Percentiles rank a stretch among this genome's conserved stretches.
These are phyloP conservation scores for Pseudogymnoascus pannorum DNA, from an alignment of 2,329 filamentous ascomycete species.

Conservation along the genomic window DNA sequence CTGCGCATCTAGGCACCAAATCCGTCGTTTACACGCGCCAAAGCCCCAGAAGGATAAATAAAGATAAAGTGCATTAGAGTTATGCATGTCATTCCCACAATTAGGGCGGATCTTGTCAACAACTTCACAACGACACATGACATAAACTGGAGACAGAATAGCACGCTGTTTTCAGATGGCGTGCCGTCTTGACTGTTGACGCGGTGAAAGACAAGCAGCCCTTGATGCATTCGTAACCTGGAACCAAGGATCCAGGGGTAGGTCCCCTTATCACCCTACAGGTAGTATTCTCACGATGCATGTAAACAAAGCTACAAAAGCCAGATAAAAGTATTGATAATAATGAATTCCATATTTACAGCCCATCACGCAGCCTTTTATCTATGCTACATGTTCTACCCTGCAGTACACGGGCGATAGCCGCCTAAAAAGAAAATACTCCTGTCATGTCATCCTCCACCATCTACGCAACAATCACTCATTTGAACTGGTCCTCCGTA, in stretches of 20 bases:
- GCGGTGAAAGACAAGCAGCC: not conserved
- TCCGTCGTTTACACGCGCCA: not conserved
- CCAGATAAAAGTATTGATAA: not conserved
- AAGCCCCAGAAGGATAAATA: not conserved
- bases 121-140: not conserved
- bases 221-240: not conserved
- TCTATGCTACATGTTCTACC: not conserved
- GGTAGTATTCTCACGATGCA: not conserved
- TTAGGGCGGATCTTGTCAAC: not conserved
- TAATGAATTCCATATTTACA: not conserved
- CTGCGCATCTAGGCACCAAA: not conserved
- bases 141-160: not conserved
- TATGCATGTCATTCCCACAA: not conserved
- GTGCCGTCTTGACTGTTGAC: not conserved
- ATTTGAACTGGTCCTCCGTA: conserved; percentile 93
- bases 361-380: not conserved
- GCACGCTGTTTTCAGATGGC: not conserved
- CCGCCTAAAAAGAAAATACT: not conserved
- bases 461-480: conserved; percentile 5
- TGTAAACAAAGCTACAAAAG: not conserved
- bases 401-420: not conserved
- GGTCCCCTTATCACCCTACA: not conserved
- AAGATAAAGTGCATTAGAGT: not conserved
- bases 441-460: not conserved
- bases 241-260: not conserved